Base-by-base conservation (phyloP, 2,329 filamentous ascomycete species). In the Fusarium sp. region DNA sequence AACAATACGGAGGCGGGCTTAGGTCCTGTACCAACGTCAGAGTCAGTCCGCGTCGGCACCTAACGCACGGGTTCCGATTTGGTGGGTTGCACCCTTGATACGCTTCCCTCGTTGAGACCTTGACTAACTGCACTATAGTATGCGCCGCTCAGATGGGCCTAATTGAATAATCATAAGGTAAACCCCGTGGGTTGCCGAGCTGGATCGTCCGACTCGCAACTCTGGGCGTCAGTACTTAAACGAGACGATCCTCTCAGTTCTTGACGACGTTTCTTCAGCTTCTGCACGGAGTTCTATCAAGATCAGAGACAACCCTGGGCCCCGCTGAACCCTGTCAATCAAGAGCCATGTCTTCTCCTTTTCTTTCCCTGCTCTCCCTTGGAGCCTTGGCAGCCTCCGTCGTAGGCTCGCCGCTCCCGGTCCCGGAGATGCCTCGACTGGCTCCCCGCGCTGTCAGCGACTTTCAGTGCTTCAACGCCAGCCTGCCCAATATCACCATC, bases 401-500 rank as follows among this genome's bases (percentile, higher is more conserved):
- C 39, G 37, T 68, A n/a, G 60, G 54, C 16, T 68, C 68, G 7
- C 68, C 68, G 11, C 36, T 70, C 23, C 68, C 68, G 11, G 40
- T 70, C 23, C 68, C 68, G 18, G 37, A 52, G 44, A 48, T 57
- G 30, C 60, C 67, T 15, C 60, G 54, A 10, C 43, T 70, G 0
- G 34, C 53, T 3, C 40, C 60, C 4, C 18, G 68, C 6, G 68
- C 47, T 44, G 60, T 65, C 18, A 48, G 41, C 13, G 48, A 61
- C 34, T 70, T 68, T 60, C 64, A 59, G 15, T 70, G 68, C 60
- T 72, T 68, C 70, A 72, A 72, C 16, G 66, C 70, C 28, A 72
- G 70, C 44, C 80, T 88, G 0, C 86, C 86, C 10, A 88, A 87
- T 73, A 79, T 89, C 44, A 88, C 85, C 53, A 86, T 89, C 60